Percentiles rank a stretch among this genome's conserved stretches.
Conservation (phyloP, 2,329 filamentous ascomycete species). For the Geosmithia morbida region DNA sequence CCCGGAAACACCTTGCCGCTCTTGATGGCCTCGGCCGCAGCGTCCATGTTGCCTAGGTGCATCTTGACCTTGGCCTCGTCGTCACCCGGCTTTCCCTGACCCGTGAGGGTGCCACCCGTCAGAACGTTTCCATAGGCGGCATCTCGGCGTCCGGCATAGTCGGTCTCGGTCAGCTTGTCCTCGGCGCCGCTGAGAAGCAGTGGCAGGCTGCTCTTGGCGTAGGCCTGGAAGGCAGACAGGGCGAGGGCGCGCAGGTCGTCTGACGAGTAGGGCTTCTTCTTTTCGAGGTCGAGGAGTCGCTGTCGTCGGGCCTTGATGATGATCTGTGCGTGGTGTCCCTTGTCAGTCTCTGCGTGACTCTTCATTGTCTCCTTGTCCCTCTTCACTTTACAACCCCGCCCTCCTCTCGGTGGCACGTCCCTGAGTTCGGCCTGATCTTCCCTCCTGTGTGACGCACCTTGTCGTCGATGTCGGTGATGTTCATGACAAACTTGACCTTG, state of each 20-base stretch:
- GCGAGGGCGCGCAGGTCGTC: slow-evolving; percentile 31
- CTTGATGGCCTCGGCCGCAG: slow-evolving; percentile 33
- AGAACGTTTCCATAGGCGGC: slow-evolving; percentile 38
- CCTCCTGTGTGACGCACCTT: slow-evolving; percentile 34
- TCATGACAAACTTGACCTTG: slow-evolving; percentile 79
- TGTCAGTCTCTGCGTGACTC: no score
- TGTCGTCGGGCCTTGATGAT: slow-evolving; percentile 58
- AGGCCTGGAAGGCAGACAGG: slow-evolving; percentile 37
- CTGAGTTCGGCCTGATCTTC: no score
- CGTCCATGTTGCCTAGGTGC: slow-evolving; percentile 56
- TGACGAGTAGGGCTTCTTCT: slow-evolving; percentile 48
- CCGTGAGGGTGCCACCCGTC: slow-evolving; percentile 37
- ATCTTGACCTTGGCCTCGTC: slow-evolving; percentile 81
- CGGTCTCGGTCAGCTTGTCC: slow-evolving; percentile 27
- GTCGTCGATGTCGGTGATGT: slow-evolving; percentile 76
- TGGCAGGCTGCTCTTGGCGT: slow-evolving; percentile 40
- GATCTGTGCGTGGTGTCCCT: slow-evolving; percentile 21
- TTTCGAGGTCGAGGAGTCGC: slow-evolving; percentile 63
- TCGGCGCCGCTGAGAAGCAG: slow-evolving; percentile 28
- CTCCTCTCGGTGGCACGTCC: no score
- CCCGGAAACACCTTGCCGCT: slow-evolving; percentile 36
- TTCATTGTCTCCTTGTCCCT: no score
- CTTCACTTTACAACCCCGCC: no score
- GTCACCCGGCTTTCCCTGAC: slow-evolving; percentile 51
- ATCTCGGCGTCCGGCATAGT: slow-evolving; percentile 35